Evolutionary conservation across 768 basidiomycete species (phyloP).

Genomic region (Boletus rubroflammeus): DNA sequence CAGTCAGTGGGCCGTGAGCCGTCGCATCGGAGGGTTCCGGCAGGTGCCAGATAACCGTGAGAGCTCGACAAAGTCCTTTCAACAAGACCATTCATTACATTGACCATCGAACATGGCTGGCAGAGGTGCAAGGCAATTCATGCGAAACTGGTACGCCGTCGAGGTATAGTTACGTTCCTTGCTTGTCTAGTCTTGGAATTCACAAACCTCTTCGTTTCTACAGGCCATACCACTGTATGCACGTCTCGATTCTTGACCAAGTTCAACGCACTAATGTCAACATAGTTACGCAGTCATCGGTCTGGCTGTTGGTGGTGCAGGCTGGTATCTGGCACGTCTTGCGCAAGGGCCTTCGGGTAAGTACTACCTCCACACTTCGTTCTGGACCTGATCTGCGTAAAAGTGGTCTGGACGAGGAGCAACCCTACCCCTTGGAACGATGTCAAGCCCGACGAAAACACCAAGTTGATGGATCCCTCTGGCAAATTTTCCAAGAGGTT

Average conservation of each 20-base stretch:
- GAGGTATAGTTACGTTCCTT: slow-evolving; percentile 32
- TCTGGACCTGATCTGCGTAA: background rate
- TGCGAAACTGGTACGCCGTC: slow-evolving; percentile 44
- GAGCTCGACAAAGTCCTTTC: background rate
- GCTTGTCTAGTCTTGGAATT: background rate
- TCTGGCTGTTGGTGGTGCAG: slow-evolving; percentile 50
- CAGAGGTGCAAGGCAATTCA: slow-evolving; percentile 27
- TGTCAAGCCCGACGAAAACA: slow-evolving; percentile 70
- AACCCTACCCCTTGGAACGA: slow-evolving; percentile 92
- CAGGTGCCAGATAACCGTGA: slow-evolving; percentile 12
- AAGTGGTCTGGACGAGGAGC: slow-evolving; percentile 58
- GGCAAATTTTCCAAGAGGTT: slow-evolving; percentile 72
- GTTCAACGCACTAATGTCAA: slow-evolving; percentile 12
- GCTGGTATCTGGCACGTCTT: slow-evolving; percentile 65
- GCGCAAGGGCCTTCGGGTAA: slow-evolving; percentile 53
- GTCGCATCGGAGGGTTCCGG: slow-evolving; percentile 16
- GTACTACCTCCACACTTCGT: slow-evolving; percentile 9
- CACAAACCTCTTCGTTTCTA: background rate
- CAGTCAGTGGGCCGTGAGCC: too few relatives aligned
- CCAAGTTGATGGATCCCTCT: slow-evolving; percentile 65
- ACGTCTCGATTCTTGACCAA: slow-evolving; percentile 1
- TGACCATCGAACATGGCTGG: slow-evolving; percentile 22
- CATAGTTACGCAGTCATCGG: slow-evolving; percentile 49
- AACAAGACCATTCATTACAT: background rate
- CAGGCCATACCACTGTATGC: slow-evolving; percentile 51